Percentiles rank a stretch among this genome's conserved stretches.
These are phyloP conservation scores for Canavalia ensiformis DNA, from an alignment of 306 rosid species.

Conservation along the genomic window DNA sequence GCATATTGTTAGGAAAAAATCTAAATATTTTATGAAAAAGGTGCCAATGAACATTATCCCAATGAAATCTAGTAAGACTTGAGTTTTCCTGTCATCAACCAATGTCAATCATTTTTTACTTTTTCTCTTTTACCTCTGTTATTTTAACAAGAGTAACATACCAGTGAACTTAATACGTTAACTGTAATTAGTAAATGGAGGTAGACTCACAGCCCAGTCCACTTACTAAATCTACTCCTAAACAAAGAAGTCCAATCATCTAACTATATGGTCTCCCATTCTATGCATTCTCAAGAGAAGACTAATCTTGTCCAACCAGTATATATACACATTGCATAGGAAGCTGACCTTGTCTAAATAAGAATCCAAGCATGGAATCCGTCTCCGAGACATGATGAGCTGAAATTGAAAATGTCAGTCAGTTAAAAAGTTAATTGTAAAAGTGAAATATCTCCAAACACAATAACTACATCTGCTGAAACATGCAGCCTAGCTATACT, in stretches of 20 bases:
- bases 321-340: constrained; percentile 3
- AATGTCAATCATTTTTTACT: constrained; percentile 9
- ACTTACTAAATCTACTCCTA: neutral
- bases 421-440: constrained; percentile 38
- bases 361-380: constrained; percentile 97
- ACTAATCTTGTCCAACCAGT: neutral
- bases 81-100: constrained; percentile 19
- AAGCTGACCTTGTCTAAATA: constrained; percentile 86
- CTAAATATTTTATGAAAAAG: neutral
- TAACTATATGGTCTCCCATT: neutral
- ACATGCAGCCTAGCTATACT: neutral
- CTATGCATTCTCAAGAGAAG: constrained; percentile 35
- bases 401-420: constrained; percentile 55
- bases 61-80: neutral
- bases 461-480: neutral
- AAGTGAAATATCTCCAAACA: constrained; percentile 14
- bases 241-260: constrained; percentile 15
- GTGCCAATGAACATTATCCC: too few relatives aligned
- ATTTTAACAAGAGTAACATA: neutral
- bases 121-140: neutral
- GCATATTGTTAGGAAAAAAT: neutral
- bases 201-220: neutral
- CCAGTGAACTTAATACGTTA: neutral
- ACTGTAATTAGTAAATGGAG: neutral
- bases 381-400: constrained; percentile 94